Conservation (phyloP, 164 flowering plant genomes). For the Vitis cinerea region DNA sequence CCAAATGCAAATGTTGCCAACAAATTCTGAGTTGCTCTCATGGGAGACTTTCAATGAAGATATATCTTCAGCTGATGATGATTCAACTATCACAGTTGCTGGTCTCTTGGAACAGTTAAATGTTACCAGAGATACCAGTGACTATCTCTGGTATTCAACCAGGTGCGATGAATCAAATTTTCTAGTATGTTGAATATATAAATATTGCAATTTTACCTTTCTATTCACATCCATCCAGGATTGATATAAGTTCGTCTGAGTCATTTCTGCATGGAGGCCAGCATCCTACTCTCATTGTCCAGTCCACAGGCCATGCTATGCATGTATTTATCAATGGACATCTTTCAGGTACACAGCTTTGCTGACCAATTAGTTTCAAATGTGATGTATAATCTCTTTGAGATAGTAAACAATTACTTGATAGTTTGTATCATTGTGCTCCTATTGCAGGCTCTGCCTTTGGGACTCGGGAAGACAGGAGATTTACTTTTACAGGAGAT, state of each 20-base stretch:
- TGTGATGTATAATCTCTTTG: background rate
- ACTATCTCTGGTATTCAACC: constrained; percentile 62
- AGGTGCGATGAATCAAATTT: constrained; percentile 24
- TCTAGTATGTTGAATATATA: background rate
- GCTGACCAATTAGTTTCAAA: background rate
- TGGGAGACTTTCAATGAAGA: constrained; percentile 49
- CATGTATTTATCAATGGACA: constrained; percentile 56
- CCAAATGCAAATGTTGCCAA: constrained; percentile 28
- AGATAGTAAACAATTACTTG: background rate
- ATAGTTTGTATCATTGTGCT: background rate
- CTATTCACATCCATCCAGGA: constrained; percentile 26
- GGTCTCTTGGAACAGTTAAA: constrained; percentile 59
- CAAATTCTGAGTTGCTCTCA: constrained; percentile 9
- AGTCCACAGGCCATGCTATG: constrained; percentile 48
- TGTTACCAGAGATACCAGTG: constrained; percentile 49
- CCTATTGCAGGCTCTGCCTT: constrained; percentile 36
- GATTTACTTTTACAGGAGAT: constrained; percentile 29
- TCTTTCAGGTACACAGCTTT: constrained; percentile 30
- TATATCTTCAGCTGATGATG: constrained; percentile 22
- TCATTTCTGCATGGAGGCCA: constrained; percentile 35
- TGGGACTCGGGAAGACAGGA: constrained; percentile 30
- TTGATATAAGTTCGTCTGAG: constrained; percentile 41
- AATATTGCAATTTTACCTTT: background rate
- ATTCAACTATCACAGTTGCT: constrained; percentile 11
- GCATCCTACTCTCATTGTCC: constrained; percentile 33